These are phyloP conservation scores for Leishmania tropica DNA, from an alignment of 208 protist genomes.

Conservation along the genomic window DNA sequence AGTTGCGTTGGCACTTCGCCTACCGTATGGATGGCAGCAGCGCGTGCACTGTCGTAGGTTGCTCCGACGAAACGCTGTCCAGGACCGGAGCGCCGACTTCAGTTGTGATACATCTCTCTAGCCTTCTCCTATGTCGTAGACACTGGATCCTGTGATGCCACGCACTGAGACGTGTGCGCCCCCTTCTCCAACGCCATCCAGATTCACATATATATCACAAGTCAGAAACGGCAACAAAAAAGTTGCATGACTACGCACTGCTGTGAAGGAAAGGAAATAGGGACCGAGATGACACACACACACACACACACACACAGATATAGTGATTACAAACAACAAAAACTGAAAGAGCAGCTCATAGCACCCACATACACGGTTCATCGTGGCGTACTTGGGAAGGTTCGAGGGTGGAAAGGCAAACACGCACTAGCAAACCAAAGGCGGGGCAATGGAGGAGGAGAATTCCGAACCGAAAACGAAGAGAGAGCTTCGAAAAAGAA, in stretches of 20 bases:
- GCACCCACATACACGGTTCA: not conserved
- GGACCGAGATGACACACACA: not conserved
- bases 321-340: not conserved
- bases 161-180: not conserved
- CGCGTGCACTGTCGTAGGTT: not conserved
- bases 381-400: not conserved
- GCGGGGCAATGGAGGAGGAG: not conserved
- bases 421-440: not conserved
- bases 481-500: not conserved
- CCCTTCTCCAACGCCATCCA: too few relatives aligned
- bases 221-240: not conserved
- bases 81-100: not conserved
- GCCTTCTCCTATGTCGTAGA: not conserved
- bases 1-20: not conserved
- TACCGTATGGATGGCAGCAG: not conserved
- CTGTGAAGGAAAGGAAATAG: not conserved
- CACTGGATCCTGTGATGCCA: not conserved
- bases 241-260: too few relatives aligned
- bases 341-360: conserved; percentile 2
- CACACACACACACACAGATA: not conserved
- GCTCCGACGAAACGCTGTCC: not conserved
- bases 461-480: too few relatives aligned
- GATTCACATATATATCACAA: not conserved
- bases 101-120: not conserved
- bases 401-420: not conserved